These are phyloP conservation scores for Purpureocillium lavendulum DNA, from an alignment of 2,329 filamentous ascomycete species.

Conservation along the genomic window DNA sequence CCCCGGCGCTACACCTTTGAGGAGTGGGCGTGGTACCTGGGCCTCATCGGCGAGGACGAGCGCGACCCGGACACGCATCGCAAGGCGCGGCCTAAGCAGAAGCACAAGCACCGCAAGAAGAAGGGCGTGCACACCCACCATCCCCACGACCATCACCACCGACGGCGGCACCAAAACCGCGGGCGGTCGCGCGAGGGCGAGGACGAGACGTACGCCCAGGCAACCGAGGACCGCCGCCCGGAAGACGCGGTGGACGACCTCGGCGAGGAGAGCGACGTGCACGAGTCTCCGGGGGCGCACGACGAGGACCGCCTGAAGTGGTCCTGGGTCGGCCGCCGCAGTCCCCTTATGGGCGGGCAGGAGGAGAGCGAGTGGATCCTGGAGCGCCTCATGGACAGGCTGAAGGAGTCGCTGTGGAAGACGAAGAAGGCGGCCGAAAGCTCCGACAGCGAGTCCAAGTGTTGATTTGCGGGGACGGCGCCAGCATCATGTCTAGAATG, in stretches of 20 bases:
- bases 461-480: no score
- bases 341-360: constrained; percentile 60
- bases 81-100: constrained; percentile 22
- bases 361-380: constrained; percentile 68
- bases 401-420: constrained; percentile 28
- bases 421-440: neutral
- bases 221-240: no score
- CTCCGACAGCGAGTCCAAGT: no score
- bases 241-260: no score
- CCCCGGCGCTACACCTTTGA: constrained; percentile 67
- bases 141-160: neutral
- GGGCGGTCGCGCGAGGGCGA: no score
- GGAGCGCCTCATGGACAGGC: constrained; percentile 49
- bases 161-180: neutral
- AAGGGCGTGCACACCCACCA: neutral
- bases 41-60: constrained; percentile 64
- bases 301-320: constrained; percentile 33
- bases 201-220: no score
- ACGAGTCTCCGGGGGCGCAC: constrained; percentile 1
- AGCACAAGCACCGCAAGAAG: constrained; percentile 5
- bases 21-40: constrained; percentile 80
- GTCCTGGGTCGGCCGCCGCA: constrained; percentile 66
- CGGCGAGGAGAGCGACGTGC: no score
- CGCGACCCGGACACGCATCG: constrained; percentile 39
- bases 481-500: no score